Base-by-base conservation (phyloP, 208 protist species). In the Leishmania gerbilli region DNA sequence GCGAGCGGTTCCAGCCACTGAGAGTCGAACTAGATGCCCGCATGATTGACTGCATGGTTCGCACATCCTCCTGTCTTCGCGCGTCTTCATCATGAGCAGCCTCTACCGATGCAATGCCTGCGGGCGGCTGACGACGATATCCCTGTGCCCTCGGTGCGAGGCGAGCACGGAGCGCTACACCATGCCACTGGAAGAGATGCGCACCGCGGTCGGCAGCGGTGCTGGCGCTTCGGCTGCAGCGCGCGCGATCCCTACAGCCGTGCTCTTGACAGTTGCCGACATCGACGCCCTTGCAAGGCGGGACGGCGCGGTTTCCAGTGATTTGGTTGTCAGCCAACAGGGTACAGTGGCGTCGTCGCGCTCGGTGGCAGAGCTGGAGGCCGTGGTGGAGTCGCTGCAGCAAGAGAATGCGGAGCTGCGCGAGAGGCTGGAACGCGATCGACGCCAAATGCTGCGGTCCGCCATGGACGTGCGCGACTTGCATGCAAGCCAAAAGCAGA, bases 111-210 rank as follows among this genome's bases (percentile, higher is more conserved):
- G 87, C 76, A 34, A 13, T 19, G 37, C 8, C 37, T 93, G 89
- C 71, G 77, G 71, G 27, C 82, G 81, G 42, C 76, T 91, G 71
- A 93, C 87, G 3, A 88, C 89, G 83, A 31, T 93, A 71, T 79
- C 81, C 0, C 45, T 75, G 27, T 93, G 89, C 81, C 85, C 89
- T 9, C 81, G 74, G 24, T 93, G 89, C 74, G 77, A 84, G n/a
- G 47, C 21, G 13, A 45, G 84, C 15, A 89, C 87, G 4, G 40
- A 58, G 42, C 27, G 74, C 2, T 92, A 85, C 56, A 17, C 19
- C 3, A n/a, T n/a, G 7, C 17, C 60, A 64, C 24, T 37, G 40
- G 40, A 68, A 37, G 75, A 55, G 11, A 47, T 42, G 74, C 53
- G 9, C 17, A 5, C 5, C 2, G 37, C 40, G 3, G 74, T n/a